phyloP scores from a whole-genome alignment of 2,329 filamentous ascomycete genomes.

The Pseudocercospora musae region DNA sequence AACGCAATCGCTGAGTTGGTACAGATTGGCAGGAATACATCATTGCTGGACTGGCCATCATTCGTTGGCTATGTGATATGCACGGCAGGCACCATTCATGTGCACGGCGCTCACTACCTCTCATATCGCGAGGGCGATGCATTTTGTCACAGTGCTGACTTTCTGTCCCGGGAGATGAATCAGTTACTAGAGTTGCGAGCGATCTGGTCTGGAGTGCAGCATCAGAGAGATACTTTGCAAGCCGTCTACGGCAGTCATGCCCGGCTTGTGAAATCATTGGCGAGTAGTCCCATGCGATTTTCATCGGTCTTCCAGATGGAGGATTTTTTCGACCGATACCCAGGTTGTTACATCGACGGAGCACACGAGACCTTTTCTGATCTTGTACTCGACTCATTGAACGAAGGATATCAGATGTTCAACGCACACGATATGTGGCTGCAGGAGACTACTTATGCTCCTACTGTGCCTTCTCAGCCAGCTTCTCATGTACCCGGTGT shows the following conservation, averaged over 20 bases:
- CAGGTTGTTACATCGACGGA: slow-evolving; percentile 67
- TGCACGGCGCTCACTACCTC: slow-evolving; percentile 79
- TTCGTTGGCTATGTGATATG: slow-evolving; percentile 85
- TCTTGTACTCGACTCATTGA: slow-evolving; percentile 40
- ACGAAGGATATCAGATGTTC: slow-evolving; percentile 4
- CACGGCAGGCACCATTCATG: slow-evolving; percentile 82
- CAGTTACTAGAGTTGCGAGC: slow-evolving; percentile 72
- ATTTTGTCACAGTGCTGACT: slow-evolving; percentile 65
- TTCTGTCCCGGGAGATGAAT: slow-evolving; percentile 74
- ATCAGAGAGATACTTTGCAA: slow-evolving; percentile 76
- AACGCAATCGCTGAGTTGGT: slow-evolving; percentile 83
- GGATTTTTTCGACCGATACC: slow-evolving; percentile 83
- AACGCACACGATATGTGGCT: slow-evolving; percentile 6
- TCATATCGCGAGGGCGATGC: slow-evolving; percentile 57
- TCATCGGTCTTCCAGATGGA: slow-evolving; percentile 79
- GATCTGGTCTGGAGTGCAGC: slow-evolving; percentile 73
- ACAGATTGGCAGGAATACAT: slow-evolving; percentile 70
- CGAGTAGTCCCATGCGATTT: slow-evolving; percentile 67
- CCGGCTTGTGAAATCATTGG: slow-evolving; percentile 71
- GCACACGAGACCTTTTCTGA: slow-evolving; percentile 71
- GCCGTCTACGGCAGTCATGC: slow-evolving; percentile 74
- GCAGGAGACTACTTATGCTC: slow-evolving; percentile 1
- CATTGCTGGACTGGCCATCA: slow-evolving; percentile 76
- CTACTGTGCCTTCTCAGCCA: slow-evolving; percentile 11
- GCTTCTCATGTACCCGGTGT: neutral